These are phyloP conservation scores for Ascochyta viciae-villosae DNA, from an alignment of 2,329 filamentous ascomycete species.

Conservation along the genomic window DNA sequence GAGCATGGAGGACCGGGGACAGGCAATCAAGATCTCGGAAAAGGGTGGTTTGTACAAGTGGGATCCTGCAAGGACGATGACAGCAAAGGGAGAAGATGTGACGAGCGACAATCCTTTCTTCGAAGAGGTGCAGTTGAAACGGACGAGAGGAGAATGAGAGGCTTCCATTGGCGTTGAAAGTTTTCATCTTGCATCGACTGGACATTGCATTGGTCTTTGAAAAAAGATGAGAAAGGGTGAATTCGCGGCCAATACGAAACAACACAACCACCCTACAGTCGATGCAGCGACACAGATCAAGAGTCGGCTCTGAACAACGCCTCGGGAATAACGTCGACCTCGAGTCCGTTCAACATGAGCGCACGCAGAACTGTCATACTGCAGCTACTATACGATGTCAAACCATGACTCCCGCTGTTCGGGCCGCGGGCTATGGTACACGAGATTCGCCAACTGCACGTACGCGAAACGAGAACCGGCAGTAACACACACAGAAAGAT, in stretches of 20 bases:
- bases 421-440: slow-evolving; percentile 8
- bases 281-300: too few species aligned
- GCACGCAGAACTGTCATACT: too few species aligned
- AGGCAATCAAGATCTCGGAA: slow-evolving; percentile 26
- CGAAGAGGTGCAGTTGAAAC: slow-evolving; percentile 6
- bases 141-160: background rate
- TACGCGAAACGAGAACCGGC: too few species aligned
- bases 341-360: too few species aligned
- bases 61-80: slow-evolving; percentile 26
- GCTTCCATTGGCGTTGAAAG: too few species aligned
- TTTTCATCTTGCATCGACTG: background rate
- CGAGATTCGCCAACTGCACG: too few species aligned
- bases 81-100: slow-evolving; percentile 14
- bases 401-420: slow-evolving; percentile 4
- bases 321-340: too few species aligned
- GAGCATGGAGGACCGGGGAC: slow-evolving; percentile 30
- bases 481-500: too few species aligned
- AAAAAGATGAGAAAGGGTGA: background rate
- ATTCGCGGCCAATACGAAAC: too few species aligned
- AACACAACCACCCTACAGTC: too few species aligned
- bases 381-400: background rate
- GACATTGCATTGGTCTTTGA: background rate
- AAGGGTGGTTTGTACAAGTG: slow-evolving; percentile 32
- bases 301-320: too few species aligned
- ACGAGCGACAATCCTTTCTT: slow-evolving; percentile 31